A percentile compares a stretch with the other conserved stretches of the same genome.
Conservation (phyloP, 192 early-diverging fungal species). For the Coemansia sp. region DNA sequence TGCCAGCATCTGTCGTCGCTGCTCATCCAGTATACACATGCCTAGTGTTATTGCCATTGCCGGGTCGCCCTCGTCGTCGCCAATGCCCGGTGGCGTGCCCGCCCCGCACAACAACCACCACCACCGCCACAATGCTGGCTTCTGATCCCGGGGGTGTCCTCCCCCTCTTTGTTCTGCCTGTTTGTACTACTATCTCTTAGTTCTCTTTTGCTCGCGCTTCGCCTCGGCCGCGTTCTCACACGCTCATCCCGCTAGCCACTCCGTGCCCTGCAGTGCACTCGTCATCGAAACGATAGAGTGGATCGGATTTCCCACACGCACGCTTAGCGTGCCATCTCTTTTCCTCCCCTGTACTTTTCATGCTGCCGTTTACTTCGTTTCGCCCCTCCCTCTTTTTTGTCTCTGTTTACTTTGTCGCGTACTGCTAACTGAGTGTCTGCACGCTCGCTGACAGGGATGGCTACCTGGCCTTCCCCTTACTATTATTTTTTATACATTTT, state of each 20-base stretch:
- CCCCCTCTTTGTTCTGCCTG: not conserved
- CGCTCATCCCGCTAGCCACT: not conserved
- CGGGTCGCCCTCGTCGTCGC: conserved; percentile 2
- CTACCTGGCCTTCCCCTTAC: not conserved
- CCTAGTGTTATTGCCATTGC: not conserved
- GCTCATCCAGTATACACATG: conserved; percentile 24
- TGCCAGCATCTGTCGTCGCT: conserved; percentile 46
- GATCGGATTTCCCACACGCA: conserved; percentile 4
- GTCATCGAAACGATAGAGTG: not conserved
- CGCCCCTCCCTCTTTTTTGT: not conserved
- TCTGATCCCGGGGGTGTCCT: not conserved
- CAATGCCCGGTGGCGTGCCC: conserved; percentile 2
- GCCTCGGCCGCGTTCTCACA: not conserved
- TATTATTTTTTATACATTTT: not conserved
- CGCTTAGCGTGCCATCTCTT: not conserved
- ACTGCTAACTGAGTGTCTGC: conserved; percentile 3
- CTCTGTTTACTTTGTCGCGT: not conserved
- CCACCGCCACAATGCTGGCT: conserved; percentile 6
- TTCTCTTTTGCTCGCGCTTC: not conserved
- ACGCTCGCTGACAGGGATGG: not conserved
- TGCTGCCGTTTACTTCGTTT: not conserved
- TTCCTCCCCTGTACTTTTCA: not conserved
- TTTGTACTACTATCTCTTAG: not conserved
- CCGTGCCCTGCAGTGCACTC: not conserved
- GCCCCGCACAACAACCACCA: not conserved